Percentiles rank a stretch among this genome's conserved stretches.
phyloP scores from a whole-genome alignment of 805 yeast genomes.

The Starmera caribaea region DNA sequence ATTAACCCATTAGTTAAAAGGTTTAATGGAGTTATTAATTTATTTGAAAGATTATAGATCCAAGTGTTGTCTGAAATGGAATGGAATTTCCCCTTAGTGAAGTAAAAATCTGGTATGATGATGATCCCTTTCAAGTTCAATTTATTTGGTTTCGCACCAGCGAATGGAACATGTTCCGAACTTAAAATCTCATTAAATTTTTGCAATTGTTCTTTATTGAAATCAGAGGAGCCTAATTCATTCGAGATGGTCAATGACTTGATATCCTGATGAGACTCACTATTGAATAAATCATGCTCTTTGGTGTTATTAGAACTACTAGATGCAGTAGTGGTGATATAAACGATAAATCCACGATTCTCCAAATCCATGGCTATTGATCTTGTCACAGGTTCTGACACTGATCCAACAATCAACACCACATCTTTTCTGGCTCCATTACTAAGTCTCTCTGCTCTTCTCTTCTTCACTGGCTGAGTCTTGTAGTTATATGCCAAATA shows the following conservation, averaged over 20 bases:
- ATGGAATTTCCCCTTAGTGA: conserved; percentile 62
- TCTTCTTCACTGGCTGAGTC: conserved; percentile 10
- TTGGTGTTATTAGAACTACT: conserved; percentile 4
- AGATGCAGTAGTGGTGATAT: conserved; percentile 42
- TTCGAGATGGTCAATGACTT: conserved; percentile 49
- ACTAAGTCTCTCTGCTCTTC: conserved; percentile 52
- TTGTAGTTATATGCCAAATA: too few species aligned
- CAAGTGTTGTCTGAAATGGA: conserved; percentile 41
- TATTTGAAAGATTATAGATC: conserved; percentile 35
- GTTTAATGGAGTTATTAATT: conserved; percentile 38
- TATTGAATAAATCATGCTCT: conserved; percentile 35
- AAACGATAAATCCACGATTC: conserved; percentile 72
- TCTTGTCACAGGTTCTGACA: conserved; percentile 63
- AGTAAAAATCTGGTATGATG: conserved; percentile 59
- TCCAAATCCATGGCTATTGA: conserved; percentile 67
- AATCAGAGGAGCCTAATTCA: conserved; percentile 29
- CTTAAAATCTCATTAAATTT: conserved; percentile 40
- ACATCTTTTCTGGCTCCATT: conserved; percentile 75
- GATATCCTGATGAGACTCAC: conserved; percentile 59
- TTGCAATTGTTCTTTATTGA: conserved; percentile 34
- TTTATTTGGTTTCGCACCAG: conserved; percentile 45
- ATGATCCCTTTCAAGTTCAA: conserved; percentile 56
- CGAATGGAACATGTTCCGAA: conserved; percentile 48
- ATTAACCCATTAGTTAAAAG: conserved; percentile 48
- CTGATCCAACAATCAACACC: conserved; percentile 66